Percentiles rank a stretch among this genome's conserved stretches.
phyloP scores from a whole-genome alignment of 2,329 filamentous ascomycete species.

The Alternaria infectoria region DNA sequence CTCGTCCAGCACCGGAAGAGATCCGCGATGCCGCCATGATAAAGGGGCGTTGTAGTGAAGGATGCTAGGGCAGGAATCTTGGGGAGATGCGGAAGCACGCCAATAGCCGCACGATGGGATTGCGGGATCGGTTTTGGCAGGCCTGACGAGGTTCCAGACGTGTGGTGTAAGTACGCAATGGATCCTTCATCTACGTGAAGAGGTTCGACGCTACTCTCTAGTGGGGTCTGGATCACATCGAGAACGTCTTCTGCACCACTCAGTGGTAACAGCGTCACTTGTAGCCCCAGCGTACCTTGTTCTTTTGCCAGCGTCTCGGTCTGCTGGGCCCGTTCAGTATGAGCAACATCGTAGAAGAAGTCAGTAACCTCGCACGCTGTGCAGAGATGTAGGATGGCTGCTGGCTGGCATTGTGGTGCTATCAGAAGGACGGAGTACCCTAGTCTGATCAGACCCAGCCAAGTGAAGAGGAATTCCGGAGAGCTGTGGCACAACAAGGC shows the following conservation, averaged over 20 bases:
- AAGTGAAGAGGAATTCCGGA: slow-evolving; percentile 63
- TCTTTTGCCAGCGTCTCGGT: slow-evolving; percentile 26
- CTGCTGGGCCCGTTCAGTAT: slow-evolving; percentile 41
- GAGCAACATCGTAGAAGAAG: slow-evolving; percentile 56
- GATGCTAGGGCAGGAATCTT: slow-evolving; percentile 52
- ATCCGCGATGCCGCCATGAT: slow-evolving; percentile 70
- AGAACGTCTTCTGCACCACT: slow-evolving; percentile 29
- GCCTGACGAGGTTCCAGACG: slow-evolving; percentile 69
- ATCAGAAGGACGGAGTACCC: slow-evolving; percentile 64
- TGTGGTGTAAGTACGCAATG: slow-evolving; percentile 66
- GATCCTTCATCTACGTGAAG: slow-evolving; percentile 39
- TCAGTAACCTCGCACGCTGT: slow-evolving; percentile 50
- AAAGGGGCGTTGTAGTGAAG: slow-evolving; percentile 70
- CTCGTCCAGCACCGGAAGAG: slow-evolving; percentile 68
- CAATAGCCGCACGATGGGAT: slow-evolving; percentile 61
- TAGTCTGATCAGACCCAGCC: slow-evolving; percentile 64
- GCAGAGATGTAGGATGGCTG: slow-evolving; percentile 62
- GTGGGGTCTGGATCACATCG: slow-evolving; percentile 20
- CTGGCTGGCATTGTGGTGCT: slow-evolving; percentile 57
- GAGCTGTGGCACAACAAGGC: slow-evolving; percentile 65
- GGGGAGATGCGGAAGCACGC: slow-evolving; percentile 59
- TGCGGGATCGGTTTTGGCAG: slow-evolving; percentile 69
- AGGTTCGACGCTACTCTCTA: slow-evolving; percentile 9
- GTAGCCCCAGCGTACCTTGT: slow-evolving; percentile 9
- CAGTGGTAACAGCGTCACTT: slow-evolving; percentile 22